Base-by-base conservation (phyloP, 768 basidiomycete genomes). In the Calocera viscosa region DNA sequence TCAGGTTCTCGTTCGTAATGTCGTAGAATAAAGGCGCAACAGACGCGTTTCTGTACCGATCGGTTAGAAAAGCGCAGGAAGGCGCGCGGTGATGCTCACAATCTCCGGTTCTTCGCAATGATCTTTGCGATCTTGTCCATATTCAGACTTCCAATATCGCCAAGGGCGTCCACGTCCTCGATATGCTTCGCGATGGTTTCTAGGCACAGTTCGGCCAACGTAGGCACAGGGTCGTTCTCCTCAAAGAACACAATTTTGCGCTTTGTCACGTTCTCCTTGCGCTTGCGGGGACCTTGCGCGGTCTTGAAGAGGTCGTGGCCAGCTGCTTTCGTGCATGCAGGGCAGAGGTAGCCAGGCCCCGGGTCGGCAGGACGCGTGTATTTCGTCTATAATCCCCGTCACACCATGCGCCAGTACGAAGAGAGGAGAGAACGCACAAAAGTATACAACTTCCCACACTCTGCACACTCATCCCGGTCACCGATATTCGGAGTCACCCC, bases 281-380 rank as follows among this genome's bases (percentile, higher is more conserved):
- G 84, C 74, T 86, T 90, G 66, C 80, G 80, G 0, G 84, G 82
- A 32, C 77, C 76, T 7, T 81, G 77, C 19, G 86, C 80, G 70
- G 91, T 92, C 75, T 94, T 95, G 78, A 94, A 94, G 0, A 91
- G 91, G 71, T 94, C 90, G 0, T 79, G 78, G 5, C 90, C 92
- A 1, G 85, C 82, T 0, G 84, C 81, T 72, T 90, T 91, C 1
- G 88, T 85, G 75, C 95, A 99, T 10, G 79, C 76, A 71, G 92
- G 87, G 73, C 95, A 99, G 24, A 98, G 82, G 70, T 82, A 92
- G 0, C 91, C 92, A 0, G 85, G 83, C 0, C 84, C 84, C 0
- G 84, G 81, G 49, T 82, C 82, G 7, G 86, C 84, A 5, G 90
- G 83, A 70, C 90, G 78, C 0, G 94, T 96, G 72, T 95, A 97